Conservation (phyloP, 2,329 filamentous ascomycete genomes). For the Aspergillus felis region DNA sequence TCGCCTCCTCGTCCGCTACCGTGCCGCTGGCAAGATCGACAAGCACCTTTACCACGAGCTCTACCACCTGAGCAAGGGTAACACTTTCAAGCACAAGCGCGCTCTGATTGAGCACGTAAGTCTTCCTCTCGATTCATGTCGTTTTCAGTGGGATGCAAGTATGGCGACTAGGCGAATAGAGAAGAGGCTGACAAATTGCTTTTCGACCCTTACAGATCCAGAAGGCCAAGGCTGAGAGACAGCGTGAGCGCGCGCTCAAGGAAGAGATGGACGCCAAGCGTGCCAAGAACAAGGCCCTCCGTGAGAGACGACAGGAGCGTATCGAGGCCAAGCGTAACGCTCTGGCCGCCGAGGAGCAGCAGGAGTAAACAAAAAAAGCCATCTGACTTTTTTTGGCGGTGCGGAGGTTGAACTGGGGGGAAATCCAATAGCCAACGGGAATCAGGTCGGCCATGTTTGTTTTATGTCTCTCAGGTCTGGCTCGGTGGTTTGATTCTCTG, state of each 20-base stretch:
- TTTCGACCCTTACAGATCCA: conserved; percentile 67
- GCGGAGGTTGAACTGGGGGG: conserved; percentile 34
- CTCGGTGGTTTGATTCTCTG: conserved; percentile 17
- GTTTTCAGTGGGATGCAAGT: conserved; percentile 10
- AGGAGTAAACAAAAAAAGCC: conserved; percentile 30
- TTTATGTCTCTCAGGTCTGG: conserved; percentile 21
- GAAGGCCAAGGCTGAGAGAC: conserved; percentile 99
- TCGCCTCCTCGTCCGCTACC: conserved; percentile 99
- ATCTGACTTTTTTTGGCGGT: conserved; percentile 27
- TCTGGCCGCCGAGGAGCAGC: conserved; percentile 66
- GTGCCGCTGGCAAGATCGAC: conserved; percentile 99
- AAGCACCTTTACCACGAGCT: conserved; percentile 99
- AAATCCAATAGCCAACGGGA: conserved; percentile 27
- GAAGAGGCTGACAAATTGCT: conserved; percentile 20
- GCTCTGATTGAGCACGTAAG: conserved; percentile 99
- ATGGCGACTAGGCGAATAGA: neutral
- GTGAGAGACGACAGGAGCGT: conserved; percentile 96
- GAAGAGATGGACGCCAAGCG: conserved; percentile 99
- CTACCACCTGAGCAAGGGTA: conserved; percentile 99
- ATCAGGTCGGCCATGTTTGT: conserved; percentile 25
- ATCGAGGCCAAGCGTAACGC: conserved; percentile 85
- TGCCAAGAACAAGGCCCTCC: conserved; percentile 99
- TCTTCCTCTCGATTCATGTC: conserved; percentile 12
- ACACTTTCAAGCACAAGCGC: conserved; percentile 99
- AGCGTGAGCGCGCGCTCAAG: conserved; percentile 91